Evolutionary conservation across 1,139 yeast species (phyloP), one percentile per base, ranked within the genome.

Genomic region (Candida freyschussii): DNA sequence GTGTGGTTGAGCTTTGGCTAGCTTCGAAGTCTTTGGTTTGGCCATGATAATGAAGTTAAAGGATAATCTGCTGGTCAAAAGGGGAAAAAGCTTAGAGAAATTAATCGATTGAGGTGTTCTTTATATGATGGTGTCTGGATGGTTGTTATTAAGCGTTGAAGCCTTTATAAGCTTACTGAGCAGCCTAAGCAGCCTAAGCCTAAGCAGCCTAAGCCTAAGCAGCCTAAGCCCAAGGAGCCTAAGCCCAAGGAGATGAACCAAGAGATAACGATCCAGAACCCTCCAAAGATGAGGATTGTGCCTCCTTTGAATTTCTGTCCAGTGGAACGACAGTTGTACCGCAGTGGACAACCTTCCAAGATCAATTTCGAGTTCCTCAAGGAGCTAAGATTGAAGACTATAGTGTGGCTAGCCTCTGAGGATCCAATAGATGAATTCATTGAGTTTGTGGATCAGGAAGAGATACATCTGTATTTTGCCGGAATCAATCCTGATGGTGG

Each of bases 311-410:
- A 91, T 59, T 91, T 91, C 56, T 83, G 96, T 45, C 96, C 97
- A 1, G 97, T 91, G 11, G 97, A 91, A 53, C 70, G 78, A 36
- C 78, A 79, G 46, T 63, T 91, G 31, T 91, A 87, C 57, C 64
- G 98, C 27, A 79, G 93, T 11, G 97, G 97, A 0, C 96, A 87
- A 57, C 97, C 98, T n/a, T 78, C 93, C n/a, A 81, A 89, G 18
- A 81, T 89, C 40, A 89, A 87, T 58, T 91, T 87, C 56, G 79
- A 91, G 30, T 91, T 91, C 53, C 60, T 91, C 23, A 69, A 77
- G 42, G 82, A 83, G 46, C 65, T 91, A 37, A 69, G 81, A 41
- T 65, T 91, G 33, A 78, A 77, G 40, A 83, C 94, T 4, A 82
- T 91, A 22, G 71, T 91, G 9, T 91, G 98, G 98, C 66, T 91